Evolutionary conservation across 768 basidiomycete genomes (phyloP).

Genomic region (Cystobasidiopsis lactophilus): DNA sequence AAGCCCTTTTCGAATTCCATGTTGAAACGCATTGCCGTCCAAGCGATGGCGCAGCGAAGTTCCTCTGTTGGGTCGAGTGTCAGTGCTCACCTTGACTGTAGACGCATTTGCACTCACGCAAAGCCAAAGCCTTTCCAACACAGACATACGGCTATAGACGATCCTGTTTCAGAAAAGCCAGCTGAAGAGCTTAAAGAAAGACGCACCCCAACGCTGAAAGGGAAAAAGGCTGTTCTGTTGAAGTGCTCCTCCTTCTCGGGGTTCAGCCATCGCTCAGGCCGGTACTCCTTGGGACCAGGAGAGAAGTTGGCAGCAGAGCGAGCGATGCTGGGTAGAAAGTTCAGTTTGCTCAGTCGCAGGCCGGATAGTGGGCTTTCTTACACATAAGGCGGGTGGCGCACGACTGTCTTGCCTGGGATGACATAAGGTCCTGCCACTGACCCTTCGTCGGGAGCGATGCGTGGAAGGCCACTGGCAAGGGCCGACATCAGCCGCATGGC

Average conservation of each 20-base stretch:
- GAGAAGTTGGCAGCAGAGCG: not conserved
- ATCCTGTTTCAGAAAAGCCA: too few species aligned
- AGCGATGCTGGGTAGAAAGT: not conserved
- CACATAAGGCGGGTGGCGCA: too few species aligned
- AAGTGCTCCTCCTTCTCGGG: not conserved
- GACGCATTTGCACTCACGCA: not conserved
- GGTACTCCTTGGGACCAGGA: not conserved
- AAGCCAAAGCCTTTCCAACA: not conserved
- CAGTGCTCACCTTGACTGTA: not conserved
- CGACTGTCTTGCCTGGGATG: not conserved
- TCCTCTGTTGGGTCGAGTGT: too few species aligned
- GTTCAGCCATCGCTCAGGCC: not conserved
- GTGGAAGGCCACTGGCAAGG: not conserved
- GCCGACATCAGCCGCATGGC: not conserved
- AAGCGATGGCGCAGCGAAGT: not conserved
- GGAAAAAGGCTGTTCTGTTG: not conserved
- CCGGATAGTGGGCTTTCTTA: too few species aligned
- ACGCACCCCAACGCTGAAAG: not conserved
- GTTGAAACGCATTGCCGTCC: too few species aligned
- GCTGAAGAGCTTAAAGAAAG: too few species aligned
- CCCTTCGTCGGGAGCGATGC: not conserved
- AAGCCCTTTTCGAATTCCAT: too few species aligned
- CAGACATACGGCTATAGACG: too few species aligned
- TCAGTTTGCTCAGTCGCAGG: too few species aligned
- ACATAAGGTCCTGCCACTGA: not conserved